Conservation (phyloP, 2,329 filamentous ascomycete species). For the Ascochyta fabae region DNA sequence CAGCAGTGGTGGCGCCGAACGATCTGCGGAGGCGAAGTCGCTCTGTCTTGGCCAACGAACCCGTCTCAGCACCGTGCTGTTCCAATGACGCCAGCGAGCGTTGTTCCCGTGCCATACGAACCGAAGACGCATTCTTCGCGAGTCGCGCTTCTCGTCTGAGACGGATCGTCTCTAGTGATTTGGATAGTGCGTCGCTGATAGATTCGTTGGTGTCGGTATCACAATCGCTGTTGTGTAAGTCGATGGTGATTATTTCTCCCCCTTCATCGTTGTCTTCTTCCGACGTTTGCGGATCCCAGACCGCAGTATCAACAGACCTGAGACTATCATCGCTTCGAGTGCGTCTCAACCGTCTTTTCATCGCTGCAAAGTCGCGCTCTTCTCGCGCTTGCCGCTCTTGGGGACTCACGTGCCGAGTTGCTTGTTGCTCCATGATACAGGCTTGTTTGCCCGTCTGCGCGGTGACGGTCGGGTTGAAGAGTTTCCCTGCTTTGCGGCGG, state of each 20-base stretch:
- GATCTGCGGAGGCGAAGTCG: neutral
- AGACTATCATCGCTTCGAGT: constrained; percentile 14
- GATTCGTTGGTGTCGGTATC: neutral
- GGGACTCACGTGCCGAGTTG: constrained; percentile 4
- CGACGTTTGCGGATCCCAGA: constrained; percentile 3
- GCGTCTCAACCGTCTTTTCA: constrained; percentile 7
- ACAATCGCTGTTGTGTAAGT: neutral
- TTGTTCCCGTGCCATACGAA: neutral
- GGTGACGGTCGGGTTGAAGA: neutral
- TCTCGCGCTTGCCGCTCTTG: constrained; percentile 2
- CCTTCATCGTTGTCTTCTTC: neutral
- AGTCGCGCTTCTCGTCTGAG: neutral
- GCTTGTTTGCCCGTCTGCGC: neutral
- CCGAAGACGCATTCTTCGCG: neutral
- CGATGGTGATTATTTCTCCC: neutral
- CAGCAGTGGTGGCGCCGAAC: neutral
- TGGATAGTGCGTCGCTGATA: constrained; percentile 1
- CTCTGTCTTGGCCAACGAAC: neutral
- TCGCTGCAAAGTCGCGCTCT: neutral
- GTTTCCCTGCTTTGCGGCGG: neutral
- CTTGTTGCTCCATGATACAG: neutral
- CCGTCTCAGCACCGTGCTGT: neutral
- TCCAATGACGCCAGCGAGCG: neutral
- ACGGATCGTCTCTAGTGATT: neutral
- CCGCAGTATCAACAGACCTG: constrained; percentile 18